These are phyloP conservation scores for Botrytis byssoidea DNA, from an alignment of 2,329 filamentous ascomycete genomes.

Conservation along the genomic window DNA sequence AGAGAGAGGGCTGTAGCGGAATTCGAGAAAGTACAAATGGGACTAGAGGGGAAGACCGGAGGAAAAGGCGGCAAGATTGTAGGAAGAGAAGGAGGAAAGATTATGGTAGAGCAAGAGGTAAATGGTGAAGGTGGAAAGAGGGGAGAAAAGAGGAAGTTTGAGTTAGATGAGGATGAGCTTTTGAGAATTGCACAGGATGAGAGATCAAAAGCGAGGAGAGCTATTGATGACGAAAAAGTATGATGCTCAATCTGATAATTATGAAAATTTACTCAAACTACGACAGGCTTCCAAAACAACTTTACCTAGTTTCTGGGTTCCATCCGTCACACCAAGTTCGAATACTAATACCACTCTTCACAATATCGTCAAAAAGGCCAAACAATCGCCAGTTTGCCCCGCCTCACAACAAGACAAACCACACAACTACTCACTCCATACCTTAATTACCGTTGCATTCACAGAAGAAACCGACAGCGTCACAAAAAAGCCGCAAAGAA, in stretches of 20 bases:
- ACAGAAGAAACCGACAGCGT: conserved; percentile 62
- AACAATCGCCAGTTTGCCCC: conserved; percentile 72
- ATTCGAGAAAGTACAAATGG: conserved; percentile 83
- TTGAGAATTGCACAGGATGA: conserved; percentile 68
- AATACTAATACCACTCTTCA: conserved; percentile 58
- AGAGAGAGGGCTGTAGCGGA: conserved; percentile 69
- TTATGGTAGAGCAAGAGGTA: conserved; percentile 43
- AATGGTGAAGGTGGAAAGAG: conserved; percentile 36
- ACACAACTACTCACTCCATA: conserved; percentile 76
- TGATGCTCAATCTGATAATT: conserved; percentile 9
- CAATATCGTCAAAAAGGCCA: conserved; percentile 58
- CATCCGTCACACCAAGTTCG: conserved; percentile 71
- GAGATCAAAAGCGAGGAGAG: conserved; percentile 64
- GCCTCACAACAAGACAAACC: conserved; percentile 63
- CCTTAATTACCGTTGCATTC: conserved; percentile 74
- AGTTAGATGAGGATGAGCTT: conserved; percentile 76
- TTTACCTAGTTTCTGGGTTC: conserved; percentile 90
- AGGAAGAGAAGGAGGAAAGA: conserved; percentile 45
- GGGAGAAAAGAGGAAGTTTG: conserved; percentile 70
- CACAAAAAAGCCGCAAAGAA: conserved; percentile 48
- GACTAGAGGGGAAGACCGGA: conserved; percentile 46
- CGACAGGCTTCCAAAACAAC: conserved; percentile 57
- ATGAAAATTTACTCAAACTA: conserved; percentile 12
- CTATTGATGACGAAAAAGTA: conserved; percentile 72
- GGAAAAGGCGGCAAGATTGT: conserved; percentile 40